These are phyloP conservation scores for Leptographium galeiforme DNA, from an alignment of 2,329 filamentous ascomycete species.

Conservation along the genomic window DNA sequence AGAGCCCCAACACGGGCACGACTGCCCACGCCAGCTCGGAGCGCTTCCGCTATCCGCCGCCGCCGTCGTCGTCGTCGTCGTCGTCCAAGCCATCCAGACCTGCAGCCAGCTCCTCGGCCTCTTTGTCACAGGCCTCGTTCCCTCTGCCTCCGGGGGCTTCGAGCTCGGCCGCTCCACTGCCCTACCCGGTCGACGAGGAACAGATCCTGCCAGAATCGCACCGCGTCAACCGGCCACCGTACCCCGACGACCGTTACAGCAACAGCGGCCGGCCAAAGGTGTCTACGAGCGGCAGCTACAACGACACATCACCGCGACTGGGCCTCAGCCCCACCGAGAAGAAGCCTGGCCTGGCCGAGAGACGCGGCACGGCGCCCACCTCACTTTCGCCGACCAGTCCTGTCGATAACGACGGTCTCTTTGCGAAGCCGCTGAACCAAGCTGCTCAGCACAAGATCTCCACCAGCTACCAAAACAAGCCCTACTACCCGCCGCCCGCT, in stretches of 20 bases:
- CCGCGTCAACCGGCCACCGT: constrained; percentile 25
- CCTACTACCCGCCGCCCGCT: constrained; percentile 47
- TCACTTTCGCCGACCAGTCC: constrained; percentile 71
- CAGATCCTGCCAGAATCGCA: constrained; percentile 28
- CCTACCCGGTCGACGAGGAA: constrained; percentile 62
- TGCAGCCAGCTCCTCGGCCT: constrained; percentile 22
- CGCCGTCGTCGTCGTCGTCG: constrained; percentile 25
- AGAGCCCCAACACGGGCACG: constrained; percentile 41
- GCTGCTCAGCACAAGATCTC: constrained; percentile 21
- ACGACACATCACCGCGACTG: constrained; percentile 40
- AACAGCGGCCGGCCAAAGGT: constrained; percentile 21
- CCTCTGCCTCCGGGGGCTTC: constrained; percentile 55
- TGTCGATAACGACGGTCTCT: constrained; percentile 64
- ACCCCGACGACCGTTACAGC: constrained; percentile 25
- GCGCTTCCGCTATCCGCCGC: constrained; percentile 38
- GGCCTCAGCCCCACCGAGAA: constrained; percentile 39
- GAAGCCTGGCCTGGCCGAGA: constrained; percentile 59
- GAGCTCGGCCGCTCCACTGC: constrained; percentile 53
- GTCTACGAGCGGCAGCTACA: constrained; percentile 26
- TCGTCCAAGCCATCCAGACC: constrained; percentile 24
- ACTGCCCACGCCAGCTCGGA: constrained; percentile 20
- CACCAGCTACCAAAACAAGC: constrained; percentile 38
- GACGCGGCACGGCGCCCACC: constrained; percentile 68
- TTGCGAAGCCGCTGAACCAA: constrained; percentile 49
- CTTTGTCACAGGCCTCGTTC: constrained; percentile 43